phyloP scores from a whole-genome alignment of 1,284 basidiomycete genomes.

The Cryptococcus sp. region DNA sequence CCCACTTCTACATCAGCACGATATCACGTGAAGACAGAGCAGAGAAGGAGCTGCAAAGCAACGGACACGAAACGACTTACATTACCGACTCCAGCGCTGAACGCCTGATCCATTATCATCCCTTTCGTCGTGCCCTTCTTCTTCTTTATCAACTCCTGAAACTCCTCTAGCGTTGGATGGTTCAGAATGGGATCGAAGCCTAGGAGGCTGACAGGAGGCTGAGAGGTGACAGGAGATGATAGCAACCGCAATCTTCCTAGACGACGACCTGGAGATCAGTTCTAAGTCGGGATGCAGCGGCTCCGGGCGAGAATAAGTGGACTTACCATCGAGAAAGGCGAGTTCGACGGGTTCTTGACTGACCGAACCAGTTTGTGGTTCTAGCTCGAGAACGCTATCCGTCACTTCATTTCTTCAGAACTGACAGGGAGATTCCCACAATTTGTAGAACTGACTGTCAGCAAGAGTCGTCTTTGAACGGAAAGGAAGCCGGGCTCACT shows the following conservation, averaged over 20 bases:
- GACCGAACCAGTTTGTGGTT: constrained; percentile 29
- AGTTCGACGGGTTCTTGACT: constrained; percentile 29
- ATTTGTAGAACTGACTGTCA: constrained; percentile 33
- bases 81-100: constrained; percentile 76
- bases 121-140: constrained; percentile 70
- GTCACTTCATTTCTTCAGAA: neutral
- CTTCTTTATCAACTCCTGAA: constrained; percentile 53
- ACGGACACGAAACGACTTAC: constrained; percentile 15
- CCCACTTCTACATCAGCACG: no score
- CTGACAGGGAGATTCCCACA: constrained; percentile 19
- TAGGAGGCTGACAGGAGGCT: constrained; percentile 63
- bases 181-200: constrained; percentile 73
- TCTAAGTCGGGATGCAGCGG: neutral
- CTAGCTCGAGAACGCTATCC: constrained; percentile 48
- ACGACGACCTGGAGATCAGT: constrained; percentile 62
- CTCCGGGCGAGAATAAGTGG: neutral
- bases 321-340: constrained; percentile 43
- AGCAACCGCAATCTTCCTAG: constrained; percentile 67
- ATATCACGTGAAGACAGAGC: no score
- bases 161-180: constrained; percentile 62
- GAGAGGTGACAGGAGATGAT: constrained; percentile 52
- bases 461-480: neutral
- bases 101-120: constrained; percentile 71
- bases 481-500: constrained; percentile 42
- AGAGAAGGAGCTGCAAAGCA: neutral